These are phyloP conservation scores for Protomyces pachydermus DNA, from an alignment of 1,139 yeast genomes.

Conservation along the genomic window DNA sequence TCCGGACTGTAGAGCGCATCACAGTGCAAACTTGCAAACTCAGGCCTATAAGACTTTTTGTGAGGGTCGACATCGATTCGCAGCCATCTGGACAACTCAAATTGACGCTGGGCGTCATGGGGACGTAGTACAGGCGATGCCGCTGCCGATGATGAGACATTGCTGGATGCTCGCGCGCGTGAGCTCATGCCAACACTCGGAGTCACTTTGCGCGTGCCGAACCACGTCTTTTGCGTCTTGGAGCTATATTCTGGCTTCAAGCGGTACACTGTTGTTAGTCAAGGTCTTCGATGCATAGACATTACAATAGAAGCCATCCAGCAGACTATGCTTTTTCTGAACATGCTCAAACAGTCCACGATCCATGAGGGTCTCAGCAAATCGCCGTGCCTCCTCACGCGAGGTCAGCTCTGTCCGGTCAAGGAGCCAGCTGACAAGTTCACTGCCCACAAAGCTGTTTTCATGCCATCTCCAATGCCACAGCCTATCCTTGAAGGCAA, in stretches of 20 bases:
- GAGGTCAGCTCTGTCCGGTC: constrained; percentile 72
- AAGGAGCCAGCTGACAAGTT: constrained; percentile 77
- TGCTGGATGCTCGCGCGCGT: constrained; percentile 12
- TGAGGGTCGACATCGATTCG: constrained; percentile 72
- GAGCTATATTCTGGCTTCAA: constrained; percentile 53
- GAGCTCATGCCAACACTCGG: not conserved
- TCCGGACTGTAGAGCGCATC: constrained; percentile 73
- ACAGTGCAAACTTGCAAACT: constrained; percentile 74
- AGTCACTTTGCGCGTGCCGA: constrained; percentile 27
- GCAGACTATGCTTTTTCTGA: constrained; percentile 70
- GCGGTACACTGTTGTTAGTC: constrained; percentile 50
- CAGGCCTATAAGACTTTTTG: constrained; percentile 68
- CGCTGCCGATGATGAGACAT: constrained; percentile 7
- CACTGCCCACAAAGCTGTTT: constrained; percentile 79
- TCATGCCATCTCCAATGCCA: constrained; percentile 86
- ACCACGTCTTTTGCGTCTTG: constrained; percentile 27
- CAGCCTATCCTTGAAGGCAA: constrained; percentile 65
- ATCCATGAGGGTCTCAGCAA: constrained; percentile 71
- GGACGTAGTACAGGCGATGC: constrained; percentile 3
- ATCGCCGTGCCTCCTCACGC: constrained; percentile 74
- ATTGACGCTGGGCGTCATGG: not conserved
- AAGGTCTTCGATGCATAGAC: no score
- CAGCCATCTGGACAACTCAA: constrained; percentile 49
- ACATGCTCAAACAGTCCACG: constrained; percentile 72
- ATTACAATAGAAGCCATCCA: constrained; percentile 80